These are phyloP conservation scores for Aspergillus steynii DNA, from an alignment of 495 filamentous ascomycete species.

Conservation along the genomic window DNA sequence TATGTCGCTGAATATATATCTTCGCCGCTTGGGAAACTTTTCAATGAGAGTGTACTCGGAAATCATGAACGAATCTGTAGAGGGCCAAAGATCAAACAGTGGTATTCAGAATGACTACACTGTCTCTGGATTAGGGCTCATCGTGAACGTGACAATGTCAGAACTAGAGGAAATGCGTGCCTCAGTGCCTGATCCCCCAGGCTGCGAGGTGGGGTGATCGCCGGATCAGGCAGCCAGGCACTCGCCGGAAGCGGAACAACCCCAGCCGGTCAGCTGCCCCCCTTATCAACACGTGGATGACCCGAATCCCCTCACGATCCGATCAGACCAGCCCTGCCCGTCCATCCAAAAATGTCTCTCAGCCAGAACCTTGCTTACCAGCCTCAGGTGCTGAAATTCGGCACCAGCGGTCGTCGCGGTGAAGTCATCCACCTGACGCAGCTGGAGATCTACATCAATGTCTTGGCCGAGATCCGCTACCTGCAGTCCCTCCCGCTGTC, in stretches of 20 bases:
- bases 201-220: background rate
- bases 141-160: background rate
- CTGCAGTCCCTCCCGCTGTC: conserved; percentile 21
- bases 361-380: conserved; percentile 20
- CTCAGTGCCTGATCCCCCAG: background rate
- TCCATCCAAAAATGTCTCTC: conserved; percentile 6
- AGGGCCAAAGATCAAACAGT: too few relatives aligned
- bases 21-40: too few relatives aligned
- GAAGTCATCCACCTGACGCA: conserved; percentile 28
- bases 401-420: conserved; percentile 32
- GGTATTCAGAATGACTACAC: too few relatives aligned
- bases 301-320: background rate
- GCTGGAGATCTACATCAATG: conserved; percentile 32
- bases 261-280: too few relatives aligned
- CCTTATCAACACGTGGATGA: background rate
- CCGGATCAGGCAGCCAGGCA: background rate
- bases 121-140: background rate
- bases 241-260: background rate
- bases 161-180: too few relatives aligned
- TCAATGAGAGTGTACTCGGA: too few relatives aligned
- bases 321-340: background rate
- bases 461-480: conserved; percentile 27
- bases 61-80: too few relatives aligned
- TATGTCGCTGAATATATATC: too few relatives aligned
- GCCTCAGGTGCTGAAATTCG: conserved; percentile 28